Base-by-base conservation (phyloP, 257 asterid species). In the Nicotiana attenuata region DNA sequence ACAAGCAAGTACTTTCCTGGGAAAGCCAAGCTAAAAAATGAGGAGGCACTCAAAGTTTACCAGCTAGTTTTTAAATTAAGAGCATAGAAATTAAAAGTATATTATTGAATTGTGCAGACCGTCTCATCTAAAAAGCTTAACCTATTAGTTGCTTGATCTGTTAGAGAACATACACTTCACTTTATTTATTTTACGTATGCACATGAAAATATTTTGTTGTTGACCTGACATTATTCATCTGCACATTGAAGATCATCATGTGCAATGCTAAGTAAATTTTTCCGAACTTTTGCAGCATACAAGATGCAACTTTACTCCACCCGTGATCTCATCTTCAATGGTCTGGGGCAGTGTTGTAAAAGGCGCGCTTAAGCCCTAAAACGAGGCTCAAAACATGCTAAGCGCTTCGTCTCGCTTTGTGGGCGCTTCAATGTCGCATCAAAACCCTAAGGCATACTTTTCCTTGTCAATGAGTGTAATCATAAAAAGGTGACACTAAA, bases 1-100 rank as follows among this genome's bases (percentile, higher is more conserved):
- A 82, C 99, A 96, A 16, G 99, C 99, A 82, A 96, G 89, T 76
- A 96, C 99, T 91, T 96, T 96, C 92, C 98, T 93, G 93, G 87
- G 86, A 84, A 87, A 81, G 22, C 82, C 83, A 84, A 82, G 28
- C 28, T 35, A 82, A 80, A 84, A 19, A n/a, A 76, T 83, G 75
- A 61, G 57, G 28, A 81, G 77, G 57, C 82, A 69, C 63, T 77
- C 85, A 80, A 68, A 80, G 76, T 60, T 76, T 78, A 80, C 73
- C 80, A 41, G 82, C 73, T 38, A 79, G 55, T 79, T 79, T 50
- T 33, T 0, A 24, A 26, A 3, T 15, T 52, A 52, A 57, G 26
- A 57, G 26, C 16, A 52, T 52, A 57, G 80, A 24, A 75, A 75
- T 24, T 15, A 24, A 75, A 75, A 50, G 63, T 47, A 59, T 47